These are phyloP conservation scores for Zygosaccharomyces pseudobailii DNA, from an alignment of 1,139 yeast genomes.

Conservation along the genomic window DNA sequence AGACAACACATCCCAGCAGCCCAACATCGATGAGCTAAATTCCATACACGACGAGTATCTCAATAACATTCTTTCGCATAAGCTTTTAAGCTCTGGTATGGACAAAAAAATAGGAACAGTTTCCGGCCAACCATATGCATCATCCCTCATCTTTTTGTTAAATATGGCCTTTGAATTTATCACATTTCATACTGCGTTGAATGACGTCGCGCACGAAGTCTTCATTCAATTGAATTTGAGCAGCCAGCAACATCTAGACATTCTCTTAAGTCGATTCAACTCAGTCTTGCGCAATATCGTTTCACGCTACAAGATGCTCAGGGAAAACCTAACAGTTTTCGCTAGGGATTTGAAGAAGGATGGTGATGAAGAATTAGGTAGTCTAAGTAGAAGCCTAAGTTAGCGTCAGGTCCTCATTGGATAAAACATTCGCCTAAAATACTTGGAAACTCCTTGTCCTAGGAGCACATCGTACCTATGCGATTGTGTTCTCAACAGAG, in stretches of 20 bases:
- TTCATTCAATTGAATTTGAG: constrained; percentile 28
- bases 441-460: constrained; percentile 23
- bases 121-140: constrained; percentile 28
- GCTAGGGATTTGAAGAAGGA: constrained; percentile 28
- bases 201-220: constrained; percentile 27
- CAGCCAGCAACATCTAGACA: constrained; percentile 16
- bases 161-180: constrained; percentile 25
- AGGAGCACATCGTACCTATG: constrained; percentile 24
- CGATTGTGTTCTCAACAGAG: constrained; percentile 5
- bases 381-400: constrained; percentile 25
- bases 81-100: constrained; percentile 22
- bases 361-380: constrained; percentile 25
- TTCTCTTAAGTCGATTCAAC: constrained; percentile 20
- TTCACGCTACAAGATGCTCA: constrained; percentile 19
- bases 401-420: constrained; percentile 38
- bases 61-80: constrained; percentile 22
- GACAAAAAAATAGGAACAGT: constrained; percentile 18
- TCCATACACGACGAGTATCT: constrained; percentile 24
- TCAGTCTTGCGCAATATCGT: constrained; percentile 16
- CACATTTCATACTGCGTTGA: constrained; percentile 19
- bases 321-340: constrained; percentile 17
- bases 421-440: constrained; percentile 36
- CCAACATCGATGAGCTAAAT: constrained; percentile 30
- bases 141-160: constrained; percentile 23
- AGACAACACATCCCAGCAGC: not conserved